Percentiles rank a stretch among this genome's conserved stretches.
These are phyloP conservation scores for Volvox carteri DNA, from an alignment of 163 green algal genomes.

Conservation along the genomic window DNA sequence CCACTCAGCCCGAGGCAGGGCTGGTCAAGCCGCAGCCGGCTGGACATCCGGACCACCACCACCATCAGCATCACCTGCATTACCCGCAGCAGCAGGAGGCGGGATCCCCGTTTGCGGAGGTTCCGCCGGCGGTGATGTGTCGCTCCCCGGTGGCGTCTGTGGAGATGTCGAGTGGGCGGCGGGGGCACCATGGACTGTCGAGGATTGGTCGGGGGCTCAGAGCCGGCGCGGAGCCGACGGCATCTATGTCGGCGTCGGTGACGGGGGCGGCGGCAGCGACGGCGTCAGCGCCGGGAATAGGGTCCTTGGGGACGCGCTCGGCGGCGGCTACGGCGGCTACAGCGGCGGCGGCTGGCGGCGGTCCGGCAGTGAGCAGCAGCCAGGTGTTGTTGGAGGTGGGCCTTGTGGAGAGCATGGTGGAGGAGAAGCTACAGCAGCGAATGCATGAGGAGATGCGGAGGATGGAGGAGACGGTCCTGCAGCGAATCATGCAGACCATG, in stretches of 20 bases:
- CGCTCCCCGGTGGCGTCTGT: background rate
- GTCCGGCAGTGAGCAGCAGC: background rate
- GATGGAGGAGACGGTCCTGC: constrained; percentile 24
- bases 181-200: background rate
- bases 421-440: constrained; percentile 41
- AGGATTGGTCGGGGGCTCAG: background rate
- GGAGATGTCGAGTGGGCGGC: background rate
- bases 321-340: background rate
- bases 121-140: constrained; percentile 9
- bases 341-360: background rate
- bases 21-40: background rate
- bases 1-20: background rate
- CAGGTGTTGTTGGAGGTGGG: constrained; percentile 38
- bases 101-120: background rate
- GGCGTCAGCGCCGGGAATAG: too few species aligned
- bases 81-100: background rate
- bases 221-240: background rate
- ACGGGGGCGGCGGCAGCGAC: background rate
- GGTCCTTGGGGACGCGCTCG: too few species aligned
- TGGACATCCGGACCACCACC: background rate
- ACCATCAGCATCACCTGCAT: too few species aligned
- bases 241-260: background rate
- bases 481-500: constrained; percentile 26
- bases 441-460: constrained; percentile 35
- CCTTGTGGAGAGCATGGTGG: constrained; percentile 37